phyloP scores from a whole-genome alignment of 371 early-diverging fungal species.

The Rhizopus stolonifer region DNA sequence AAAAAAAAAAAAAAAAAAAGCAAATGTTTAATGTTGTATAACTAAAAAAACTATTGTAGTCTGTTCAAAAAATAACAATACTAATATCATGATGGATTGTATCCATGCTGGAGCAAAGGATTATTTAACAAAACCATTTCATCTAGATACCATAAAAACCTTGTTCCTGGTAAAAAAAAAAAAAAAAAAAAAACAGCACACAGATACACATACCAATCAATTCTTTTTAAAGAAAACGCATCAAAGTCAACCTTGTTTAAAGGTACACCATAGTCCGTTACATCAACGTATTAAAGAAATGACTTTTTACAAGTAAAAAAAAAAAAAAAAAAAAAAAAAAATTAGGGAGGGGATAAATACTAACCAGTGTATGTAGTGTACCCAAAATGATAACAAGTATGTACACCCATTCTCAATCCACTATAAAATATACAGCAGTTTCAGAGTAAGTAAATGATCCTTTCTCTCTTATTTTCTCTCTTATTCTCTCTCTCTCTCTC shows the following conservation, averaged over 20 bases:
- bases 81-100: conserved; percentile 41
- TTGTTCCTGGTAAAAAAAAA: conserved; percentile 55
- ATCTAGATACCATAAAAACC: conserved; percentile 51
- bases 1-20: no score
- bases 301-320: conserved; percentile 13
- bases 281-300: conserved; percentile 28
- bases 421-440: no score
- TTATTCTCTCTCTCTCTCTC: no score
- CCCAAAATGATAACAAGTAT: not conserved
- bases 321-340: not conserved
- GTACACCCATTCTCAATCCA: no score
- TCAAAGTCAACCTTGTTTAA: conserved; percentile 9
- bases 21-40: no score
- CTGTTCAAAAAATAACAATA: conserved; percentile 35
- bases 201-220: not conserved
- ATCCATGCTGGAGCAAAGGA: conserved; percentile 58
- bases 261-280: not conserved
- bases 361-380: not conserved
- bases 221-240: conserved; percentile 13
- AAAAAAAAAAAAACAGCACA: no score
- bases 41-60: conserved; percentile 21
- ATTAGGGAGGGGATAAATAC: fast-evolving
- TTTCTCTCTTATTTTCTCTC: conserved; percentile 1
- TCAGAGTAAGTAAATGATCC: conserved; percentile 3
- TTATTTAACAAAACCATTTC: conserved; percentile 55